Base-by-base conservation (phyloP, 225 moss, liverwort and hornwort species). In the Climacium dendroides region DNA sequence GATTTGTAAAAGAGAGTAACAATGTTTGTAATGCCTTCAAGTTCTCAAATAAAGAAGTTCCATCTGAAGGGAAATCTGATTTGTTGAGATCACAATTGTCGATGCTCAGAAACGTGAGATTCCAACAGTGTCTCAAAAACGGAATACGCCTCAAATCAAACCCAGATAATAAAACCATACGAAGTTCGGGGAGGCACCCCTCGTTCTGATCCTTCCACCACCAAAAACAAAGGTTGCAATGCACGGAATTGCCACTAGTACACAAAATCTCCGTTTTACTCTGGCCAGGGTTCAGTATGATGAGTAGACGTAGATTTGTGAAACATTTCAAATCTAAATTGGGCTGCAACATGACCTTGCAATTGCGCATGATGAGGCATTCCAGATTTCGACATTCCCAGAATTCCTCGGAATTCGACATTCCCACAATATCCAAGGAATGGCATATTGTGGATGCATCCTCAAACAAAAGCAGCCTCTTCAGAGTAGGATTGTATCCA, bases 181-280 rank as follows among this genome's bases (percentile, higher is more conserved):
- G 20, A 0, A 83, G 23, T 69, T 70, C 10, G 15, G 22, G 13
- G 1, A 55, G 13, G 32, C 32, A 23, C 2, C 67, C 37, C 53
- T 9, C 6, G 7, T 5, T 24, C 0, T 7, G 1, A 50, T 37
- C 65, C 34, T 13, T 52, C 1, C 8, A 0, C 32, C 74, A 13
- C 52, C 3, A 34, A 0, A 11, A 12, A 74, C 1, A 12, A 1
- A 32, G 8, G 47, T 18, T 4, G 9, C 0, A 4, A 29, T 6
- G 0, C 0, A 2, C 0, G 0, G 16, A 1, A 18, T 11, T 17
- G 2, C 0, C n/a, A 53, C 11, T 17, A 2, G 16, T n/a, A 28
- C 67, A 67, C 19, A 55, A 25, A 41, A 54, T 54, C 47, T 29
- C 18, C 0, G 5, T 26, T 4, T 2, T 3, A 6, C 18, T 64